Evolutionary conservation across 1,139 yeast species (phyloP).

Genomic region (Geotrichum histeridarum): DNA sequence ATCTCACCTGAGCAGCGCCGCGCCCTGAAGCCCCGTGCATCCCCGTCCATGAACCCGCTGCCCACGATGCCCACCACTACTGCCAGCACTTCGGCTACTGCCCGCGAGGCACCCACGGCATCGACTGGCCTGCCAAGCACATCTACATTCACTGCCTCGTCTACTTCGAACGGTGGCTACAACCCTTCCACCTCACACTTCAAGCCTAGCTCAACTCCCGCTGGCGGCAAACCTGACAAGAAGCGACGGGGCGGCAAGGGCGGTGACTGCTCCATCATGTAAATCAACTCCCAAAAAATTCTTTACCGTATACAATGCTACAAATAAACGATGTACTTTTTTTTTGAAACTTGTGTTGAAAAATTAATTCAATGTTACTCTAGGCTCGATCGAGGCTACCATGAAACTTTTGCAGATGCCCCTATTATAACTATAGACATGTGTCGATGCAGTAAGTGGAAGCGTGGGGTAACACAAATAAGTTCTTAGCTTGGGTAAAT

Average conservation of each 20-base stretch:
- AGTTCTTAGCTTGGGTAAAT: too few relatives aligned
- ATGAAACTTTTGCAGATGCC: too few relatives aligned
- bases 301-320: background rate
- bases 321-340: background rate
- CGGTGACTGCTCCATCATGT: constrained; percentile 26
- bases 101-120: background rate
- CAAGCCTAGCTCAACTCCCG: constrained; percentile 36
- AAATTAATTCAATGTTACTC: too few relatives aligned
- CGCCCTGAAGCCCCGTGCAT: constrained; percentile 19
- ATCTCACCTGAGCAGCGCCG: constrained; percentile 19
- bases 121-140: background rate
- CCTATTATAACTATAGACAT: too few relatives aligned
- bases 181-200: constrained; percentile 29
- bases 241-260: constrained; percentile 23
- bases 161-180: constrained; percentile 37
- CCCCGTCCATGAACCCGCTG: constrained; percentile 1
- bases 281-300: constrained; percentile 23
- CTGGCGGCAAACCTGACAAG: constrained; percentile 23
- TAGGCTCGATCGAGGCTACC: too few relatives aligned
- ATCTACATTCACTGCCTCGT: background rate
- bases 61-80: background rate
- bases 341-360: too few relatives aligned
- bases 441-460: too few relatives aligned
- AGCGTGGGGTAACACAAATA: too few relatives aligned
- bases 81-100: background rate